Conservation (phyloP, 106 monocot species). For the Dendrobium chrysotoxum region DNA sequence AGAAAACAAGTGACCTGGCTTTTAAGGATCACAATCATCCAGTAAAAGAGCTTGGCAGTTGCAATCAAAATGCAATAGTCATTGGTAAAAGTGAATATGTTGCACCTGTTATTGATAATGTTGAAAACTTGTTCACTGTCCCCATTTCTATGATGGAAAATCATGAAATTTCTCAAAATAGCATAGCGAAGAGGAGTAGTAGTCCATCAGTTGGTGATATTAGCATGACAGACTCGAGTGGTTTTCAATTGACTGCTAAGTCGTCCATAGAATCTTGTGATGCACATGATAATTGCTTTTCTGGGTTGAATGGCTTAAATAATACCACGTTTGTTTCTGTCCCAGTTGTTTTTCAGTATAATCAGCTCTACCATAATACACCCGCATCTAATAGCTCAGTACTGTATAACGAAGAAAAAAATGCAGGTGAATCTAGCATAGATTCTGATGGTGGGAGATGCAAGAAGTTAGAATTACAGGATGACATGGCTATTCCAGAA, state of each 20-base stretch:
- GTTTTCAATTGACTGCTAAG: too few relatives aligned
- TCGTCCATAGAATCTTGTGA: too few relatives aligned
- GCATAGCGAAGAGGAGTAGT: too few relatives aligned
- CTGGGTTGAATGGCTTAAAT: not conserved
- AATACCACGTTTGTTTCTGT: not conserved
- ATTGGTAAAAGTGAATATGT: too few relatives aligned
- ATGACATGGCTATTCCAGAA: too few relatives aligned
- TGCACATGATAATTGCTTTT: too few relatives aligned
- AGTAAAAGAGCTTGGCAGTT: not conserved
- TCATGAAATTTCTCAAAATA: conserved; percentile 26
- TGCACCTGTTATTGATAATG: not conserved
- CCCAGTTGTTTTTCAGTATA: not conserved
- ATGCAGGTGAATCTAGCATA: not conserved
- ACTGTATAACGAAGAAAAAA: not conserved
- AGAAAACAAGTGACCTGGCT: not conserved
- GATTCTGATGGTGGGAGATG: not conserved
- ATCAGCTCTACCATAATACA: not conserved
- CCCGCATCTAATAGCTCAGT: not conserved
- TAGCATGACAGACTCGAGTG: too few relatives aligned
- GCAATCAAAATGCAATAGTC: not conserved
- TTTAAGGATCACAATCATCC: not conserved
- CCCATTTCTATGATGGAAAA: conserved; percentile 30
- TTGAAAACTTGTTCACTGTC: conserved; percentile 19
- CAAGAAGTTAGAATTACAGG: too few relatives aligned
- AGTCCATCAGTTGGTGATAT: not conserved